Percentiles rank a stretch among this genome's conserved stretches.
Evolutionary conservation across 2,329 filamentous ascomycete genomes (phyloP).

Genomic region (Penicillium sp.): DNA sequence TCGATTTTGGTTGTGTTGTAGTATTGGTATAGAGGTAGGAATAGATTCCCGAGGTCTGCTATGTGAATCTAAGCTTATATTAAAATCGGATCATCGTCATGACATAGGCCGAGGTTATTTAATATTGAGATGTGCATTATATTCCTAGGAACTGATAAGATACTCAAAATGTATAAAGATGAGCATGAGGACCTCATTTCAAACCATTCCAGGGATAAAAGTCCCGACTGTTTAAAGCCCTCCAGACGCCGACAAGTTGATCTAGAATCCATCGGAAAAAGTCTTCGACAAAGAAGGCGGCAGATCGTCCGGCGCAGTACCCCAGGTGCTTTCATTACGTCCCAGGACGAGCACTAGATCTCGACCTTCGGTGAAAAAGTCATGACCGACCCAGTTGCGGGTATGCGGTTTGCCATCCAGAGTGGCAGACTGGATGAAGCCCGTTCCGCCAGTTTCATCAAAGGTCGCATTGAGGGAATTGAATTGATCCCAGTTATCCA

Average conservation of each 20-base stretch:
- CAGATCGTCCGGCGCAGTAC: slow-evolving; percentile 53
- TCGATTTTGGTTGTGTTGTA: too few relatives aligned
- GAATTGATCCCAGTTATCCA: slow-evolving; percentile 45
- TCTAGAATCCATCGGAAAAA: background rate
- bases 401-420: slow-evolving; percentile 56
- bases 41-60: too few relatives aligned
- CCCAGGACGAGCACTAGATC: slow-evolving; percentile 60
- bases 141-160: too few relatives aligned
- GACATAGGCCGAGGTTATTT: too few relatives aligned
- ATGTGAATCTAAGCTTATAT: too few relatives aligned
- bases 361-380: slow-evolving; percentile 60
- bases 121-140: too few relatives aligned
- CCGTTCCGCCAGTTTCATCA: slow-evolving; percentile 50
- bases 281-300: slow-evolving; percentile 50
- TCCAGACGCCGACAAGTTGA: background rate
- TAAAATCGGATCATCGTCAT: too few relatives aligned
- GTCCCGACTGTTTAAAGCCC: too few relatives aligned
- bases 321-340: slow-evolving; percentile 59
- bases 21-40: too few relatives aligned
- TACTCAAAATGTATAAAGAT: too few relatives aligned
- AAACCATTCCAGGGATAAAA: too few relatives aligned
- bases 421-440: slow-evolving; percentile 63
- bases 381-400: slow-evolving; percentile 62
- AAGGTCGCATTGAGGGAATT: slow-evolving; percentile 46
- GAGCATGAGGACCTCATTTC: too few relatives aligned